Base-by-base conservation (phyloP, 1,139 yeast genomes). In the Sugiyamaella xylanicola region DNA sequence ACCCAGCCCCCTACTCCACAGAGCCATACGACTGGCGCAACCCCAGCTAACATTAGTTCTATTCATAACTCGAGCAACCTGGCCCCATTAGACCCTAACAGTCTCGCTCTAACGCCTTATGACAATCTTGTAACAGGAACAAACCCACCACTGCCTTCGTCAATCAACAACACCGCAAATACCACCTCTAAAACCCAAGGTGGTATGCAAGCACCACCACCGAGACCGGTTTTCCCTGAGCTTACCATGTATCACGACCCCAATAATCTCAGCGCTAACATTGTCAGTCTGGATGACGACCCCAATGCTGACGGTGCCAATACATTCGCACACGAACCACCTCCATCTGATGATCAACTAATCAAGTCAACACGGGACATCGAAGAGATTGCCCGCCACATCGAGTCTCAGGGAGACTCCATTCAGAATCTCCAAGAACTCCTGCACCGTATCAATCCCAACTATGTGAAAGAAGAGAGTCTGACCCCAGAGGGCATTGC, bases 351-450 rank as follows among this genome's bases (percentile, higher is more conserved):
- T 22, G 53, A 58, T 11, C 53, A 54, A 21, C 54, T 60, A 11
- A 39, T 52, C n/a, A 48, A 55, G n/a, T 56, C 58, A 39, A 29
- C 55, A 11, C 57, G 58, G 20, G 61, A 66, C n/a, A 58, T 71
- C 11, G 71, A 68, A 19, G 63, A 65, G 40, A 57, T 71, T 20
- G 57, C 66, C 15, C 56, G 59, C 13, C 66, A 67, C 16, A 57
- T 72, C 25, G 69, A 66, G 11, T 49, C 61, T 22, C 73, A 72
- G 47, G 74, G 69, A 21, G 57, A 56, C 35, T 64, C 72, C 3
- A 59, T 72, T 21, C 70, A 70, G 56, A 67, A 62, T 40, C 71
- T 73, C 4, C 72, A 71, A 54, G 73, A 72, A 40, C 68, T 73
- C 72, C 63, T 72, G n/a, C 59, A 62, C 37, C 56, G 58, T 41